Percentiles rank a stretch among this genome's conserved stretches.
These are phyloP conservation scores for Apiospora pterosperma DNA, from an alignment of 2,329 filamentous ascomycete species.

Conservation along the genomic window DNA sequence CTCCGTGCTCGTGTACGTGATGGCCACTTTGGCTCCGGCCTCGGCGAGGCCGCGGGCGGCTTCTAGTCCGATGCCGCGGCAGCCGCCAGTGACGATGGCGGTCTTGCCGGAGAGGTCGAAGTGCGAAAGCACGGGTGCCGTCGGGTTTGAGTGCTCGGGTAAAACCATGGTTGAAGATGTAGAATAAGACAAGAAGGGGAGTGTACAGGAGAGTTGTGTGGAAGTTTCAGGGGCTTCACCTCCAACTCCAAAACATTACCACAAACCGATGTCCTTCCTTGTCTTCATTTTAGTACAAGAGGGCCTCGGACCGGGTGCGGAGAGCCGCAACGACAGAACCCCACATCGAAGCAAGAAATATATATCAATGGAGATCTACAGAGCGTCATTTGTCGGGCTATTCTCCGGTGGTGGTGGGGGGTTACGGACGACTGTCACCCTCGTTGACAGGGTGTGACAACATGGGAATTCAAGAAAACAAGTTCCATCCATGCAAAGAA, in stretches of 20 bases:
- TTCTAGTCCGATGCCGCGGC: slow-evolving; percentile 27
- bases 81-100: slow-evolving; percentile 26
- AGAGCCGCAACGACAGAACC: background rate
- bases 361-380: background rate
- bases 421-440: background rate
- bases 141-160: slow-evolving; percentile 25
- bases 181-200: background rate
- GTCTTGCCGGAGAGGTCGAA: slow-evolving; percentile 27
- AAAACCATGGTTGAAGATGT: slow-evolving; percentile 20
- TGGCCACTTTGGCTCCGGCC: slow-evolving; percentile 24
- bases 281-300: background rate
- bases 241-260: background rate
- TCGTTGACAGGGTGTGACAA: too few relatives aligned
- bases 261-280: too few relatives aligned
- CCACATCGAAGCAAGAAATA: background rate
- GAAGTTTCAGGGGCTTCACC: background rate
- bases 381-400: background rate
- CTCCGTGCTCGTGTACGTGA: slow-evolving; percentile 28
- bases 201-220: too few relatives aligned
- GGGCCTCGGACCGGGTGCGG: background rate
- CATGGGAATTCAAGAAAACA: too few relatives aligned
- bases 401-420: background rate
- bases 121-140: slow-evolving; percentile 26
- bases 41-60: slow-evolving; percentile 26
- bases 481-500: too few relatives aligned